A percentile compares a stretch with the other conserved stretches of the same genome.
These are phyloP conservation scores for Trypanosoma cruzi DNA, from an alignment of 208 protist species.

Conservation along the genomic window DNA sequence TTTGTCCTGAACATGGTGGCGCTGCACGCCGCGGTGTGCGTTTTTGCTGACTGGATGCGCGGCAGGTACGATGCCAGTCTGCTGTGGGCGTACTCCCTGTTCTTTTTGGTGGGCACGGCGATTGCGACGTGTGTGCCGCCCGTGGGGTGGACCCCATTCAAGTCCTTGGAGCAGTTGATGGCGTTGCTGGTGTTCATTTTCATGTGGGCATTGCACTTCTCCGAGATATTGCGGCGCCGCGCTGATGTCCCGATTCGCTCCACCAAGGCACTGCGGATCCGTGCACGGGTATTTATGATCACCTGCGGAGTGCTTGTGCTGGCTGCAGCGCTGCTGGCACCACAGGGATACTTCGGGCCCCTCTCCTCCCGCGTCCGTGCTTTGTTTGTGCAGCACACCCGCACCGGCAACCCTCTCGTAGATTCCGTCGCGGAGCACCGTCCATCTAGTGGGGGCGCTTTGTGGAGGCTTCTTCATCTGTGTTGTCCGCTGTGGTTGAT, in stretches of 20 bases:
- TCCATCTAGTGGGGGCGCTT: conserved; percentile 23
- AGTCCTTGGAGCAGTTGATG: conserved; percentile 94
- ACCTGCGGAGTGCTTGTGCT: conserved; percentile 27
- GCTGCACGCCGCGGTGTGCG: conserved; percentile 89
- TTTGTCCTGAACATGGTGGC: conserved; percentile 98
- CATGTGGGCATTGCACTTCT: conserved; percentile 31
- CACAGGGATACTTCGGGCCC: conserved; percentile 54
- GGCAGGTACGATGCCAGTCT: conserved; percentile 88
- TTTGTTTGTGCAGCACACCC: conserved; percentile 72
- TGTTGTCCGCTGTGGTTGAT: conserved; percentile 26
- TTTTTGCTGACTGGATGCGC: conserved; percentile 76
- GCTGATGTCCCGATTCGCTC: conserved; percentile 31
- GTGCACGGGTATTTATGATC: conserved; percentile 32
- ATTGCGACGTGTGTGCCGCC: conserved; percentile 95
- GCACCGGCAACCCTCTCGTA: conserved; percentile 79
- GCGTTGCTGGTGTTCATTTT: conserved; percentile 88
- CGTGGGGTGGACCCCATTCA: conserved; percentile 94
- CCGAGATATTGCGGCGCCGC: conserved; percentile 31
- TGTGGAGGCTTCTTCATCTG: conserved; percentile 31
- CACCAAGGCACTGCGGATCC: conserved; percentile 31
- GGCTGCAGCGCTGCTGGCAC: conserved; percentile 32
- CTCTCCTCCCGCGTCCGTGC: conserved; percentile 63
- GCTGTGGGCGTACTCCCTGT: conserved; percentile 94
- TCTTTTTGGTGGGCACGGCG: conserved; percentile 95
- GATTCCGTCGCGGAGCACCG: conserved; percentile 85